Evolutionary conservation across 371 early-diverging fungal genomes (phyloP).

Genomic region (Nematocida homosporus): DNA sequence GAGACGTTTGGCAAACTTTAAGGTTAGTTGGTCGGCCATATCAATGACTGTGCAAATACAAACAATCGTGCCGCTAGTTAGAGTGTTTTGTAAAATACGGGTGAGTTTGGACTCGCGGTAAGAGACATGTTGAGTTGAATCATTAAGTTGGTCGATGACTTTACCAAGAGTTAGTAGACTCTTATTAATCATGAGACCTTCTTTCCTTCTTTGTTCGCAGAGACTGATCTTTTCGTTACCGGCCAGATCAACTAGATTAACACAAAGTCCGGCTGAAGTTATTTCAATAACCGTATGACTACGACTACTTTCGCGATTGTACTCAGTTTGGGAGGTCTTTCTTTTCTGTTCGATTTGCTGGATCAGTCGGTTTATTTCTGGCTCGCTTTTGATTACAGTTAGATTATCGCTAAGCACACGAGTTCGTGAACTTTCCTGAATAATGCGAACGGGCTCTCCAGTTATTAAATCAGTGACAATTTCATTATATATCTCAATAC

Average conservation of each 20-base stretch:
- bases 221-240: slow-evolving; percentile 65
- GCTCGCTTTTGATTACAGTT: slow-evolving; percentile 72
- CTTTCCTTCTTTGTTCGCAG: slow-evolving; percentile 60
- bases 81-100: slow-evolving; percentile 74
- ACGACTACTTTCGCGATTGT: slow-evolving; percentile 77
- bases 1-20: slow-evolving; percentile 76
- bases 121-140: slow-evolving; percentile 72
- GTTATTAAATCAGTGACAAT: slow-evolving; percentile 74
- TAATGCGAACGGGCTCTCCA: slow-evolving; percentile 52
- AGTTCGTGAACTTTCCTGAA: slow-evolving; percentile 34
- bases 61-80: slow-evolving; percentile 75
- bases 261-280: slow-evolving; percentile 66
- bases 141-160: slow-evolving; percentile 66
- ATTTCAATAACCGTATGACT: slow-evolving; percentile 84
- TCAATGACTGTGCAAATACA: slow-evolving; percentile 75
- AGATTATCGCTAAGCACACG: slow-evolving; percentile 47
- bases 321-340: slow-evolving; percentile 75
- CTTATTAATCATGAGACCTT: slow-evolving; percentile 71
- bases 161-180: slow-evolving; percentile 66
- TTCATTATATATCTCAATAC: slow-evolving; percentile 85
- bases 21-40: slow-evolving; percentile 77
- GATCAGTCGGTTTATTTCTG: slow-evolving; percentile 75
- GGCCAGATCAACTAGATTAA: slow-evolving; percentile 69
- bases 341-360: slow-evolving; percentile 76
- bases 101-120: slow-evolving; percentile 85